phyloP scores from a whole-genome alignment of 2,329 filamentous ascomycete species.

The Metarhizium robertsii region DNA sequence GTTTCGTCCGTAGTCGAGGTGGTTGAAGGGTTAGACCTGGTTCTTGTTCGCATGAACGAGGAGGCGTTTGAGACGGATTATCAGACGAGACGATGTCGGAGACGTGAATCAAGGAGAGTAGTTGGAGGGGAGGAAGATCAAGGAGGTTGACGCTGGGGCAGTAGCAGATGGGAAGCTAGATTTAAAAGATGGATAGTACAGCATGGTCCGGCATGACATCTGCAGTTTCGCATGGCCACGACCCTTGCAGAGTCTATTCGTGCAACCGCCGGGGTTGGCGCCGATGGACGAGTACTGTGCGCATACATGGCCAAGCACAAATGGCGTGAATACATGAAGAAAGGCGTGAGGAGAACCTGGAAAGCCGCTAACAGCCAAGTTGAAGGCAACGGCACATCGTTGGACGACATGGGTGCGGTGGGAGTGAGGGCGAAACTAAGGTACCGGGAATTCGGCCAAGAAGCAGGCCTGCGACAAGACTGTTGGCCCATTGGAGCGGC shows the following conservation, averaged over 20 bases:
- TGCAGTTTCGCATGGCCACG: constrained; percentile 1
- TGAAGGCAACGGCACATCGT: neutral
- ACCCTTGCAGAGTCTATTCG: neutral
- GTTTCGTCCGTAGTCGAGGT: constrained; percentile 1
- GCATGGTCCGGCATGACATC: neutral
- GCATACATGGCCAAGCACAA: neutral
- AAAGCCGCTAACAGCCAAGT: neutral
- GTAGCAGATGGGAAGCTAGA: neutral
- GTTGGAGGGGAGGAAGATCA: neutral
- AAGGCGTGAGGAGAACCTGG: constrained; percentile 1
- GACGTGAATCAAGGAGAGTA: constrained; percentile 1
- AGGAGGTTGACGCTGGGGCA: neutral
- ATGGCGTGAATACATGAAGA: neutral
- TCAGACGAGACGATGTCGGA: constrained; percentile 6
- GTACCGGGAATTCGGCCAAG: neutral
- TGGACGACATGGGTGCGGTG: neutral
- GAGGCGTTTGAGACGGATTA: neutral
- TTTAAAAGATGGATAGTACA: neutral
- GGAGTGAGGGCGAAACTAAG: neutral
- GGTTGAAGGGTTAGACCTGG: neutral
- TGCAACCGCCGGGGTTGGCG: constrained; percentile 5
- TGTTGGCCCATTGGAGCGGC: neutral
- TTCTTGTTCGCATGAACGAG: neutral
- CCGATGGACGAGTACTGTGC: neutral
- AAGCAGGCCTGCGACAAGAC: neutral